These are phyloP conservation scores for Penicillium verhagenii DNA, from an alignment of 495 filamentous ascomycete species.

Conservation along the genomic window DNA sequence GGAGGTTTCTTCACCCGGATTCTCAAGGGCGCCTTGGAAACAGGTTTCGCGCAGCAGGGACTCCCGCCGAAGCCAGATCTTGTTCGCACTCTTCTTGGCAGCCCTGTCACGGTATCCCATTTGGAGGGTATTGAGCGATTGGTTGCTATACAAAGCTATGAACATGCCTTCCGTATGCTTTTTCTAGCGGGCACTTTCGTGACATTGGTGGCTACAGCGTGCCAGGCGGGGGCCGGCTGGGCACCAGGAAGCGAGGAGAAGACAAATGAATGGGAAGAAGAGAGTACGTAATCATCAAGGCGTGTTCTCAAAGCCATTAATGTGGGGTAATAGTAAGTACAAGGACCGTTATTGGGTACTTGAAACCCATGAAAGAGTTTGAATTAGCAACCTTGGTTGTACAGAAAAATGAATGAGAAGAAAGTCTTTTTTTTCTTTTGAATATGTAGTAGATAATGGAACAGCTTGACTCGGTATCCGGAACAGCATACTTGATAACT, in stretches of 20 bases:
- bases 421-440: too few relatives aligned
- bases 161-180: slow-evolving; percentile 53
- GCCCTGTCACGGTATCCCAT: slow-evolving; percentile 58
- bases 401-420: too few relatives aligned
- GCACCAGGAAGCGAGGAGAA: slow-evolving; percentile 16
- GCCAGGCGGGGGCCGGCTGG: slow-evolving; percentile 74
- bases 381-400: too few relatives aligned
- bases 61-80: slow-evolving; percentile 50
- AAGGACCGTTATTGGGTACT: too few relatives aligned
- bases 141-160: slow-evolving; percentile 64
- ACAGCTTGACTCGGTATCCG: too few relatives aligned
- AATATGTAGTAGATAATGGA: too few relatives aligned
- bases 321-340: too few relatives aligned
- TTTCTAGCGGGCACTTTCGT: slow-evolving; percentile 58
- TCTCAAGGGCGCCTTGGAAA: slow-evolving; percentile 52
- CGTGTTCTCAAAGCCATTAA: too few relatives aligned
- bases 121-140: slow-evolving; percentile 52
- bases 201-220: slow-evolving; percentile 49
- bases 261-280: background rate
- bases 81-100: slow-evolving; percentile 63
- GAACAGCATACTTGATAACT: too few relatives aligned
- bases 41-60: slow-evolving; percentile 55
- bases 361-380: too few relatives aligned
- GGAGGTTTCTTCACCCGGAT: slow-evolving; percentile 69
- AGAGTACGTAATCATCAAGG: background rate